Evolutionary conservation across 2,329 filamentous ascomycete genomes (phyloP).

Genomic region (Diatrype stigma): DNA sequence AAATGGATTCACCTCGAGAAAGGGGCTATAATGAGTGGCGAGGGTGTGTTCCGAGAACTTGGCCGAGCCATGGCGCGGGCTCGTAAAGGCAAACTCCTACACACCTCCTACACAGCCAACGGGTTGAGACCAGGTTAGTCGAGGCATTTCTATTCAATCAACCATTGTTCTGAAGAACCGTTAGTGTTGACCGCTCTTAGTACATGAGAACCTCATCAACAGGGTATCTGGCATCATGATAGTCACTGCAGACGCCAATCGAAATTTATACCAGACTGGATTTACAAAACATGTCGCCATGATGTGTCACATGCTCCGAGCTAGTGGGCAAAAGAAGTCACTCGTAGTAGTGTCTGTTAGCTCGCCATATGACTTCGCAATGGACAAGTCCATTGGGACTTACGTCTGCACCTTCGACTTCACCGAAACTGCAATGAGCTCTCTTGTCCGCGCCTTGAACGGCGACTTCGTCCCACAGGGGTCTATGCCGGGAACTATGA

Average conservation of each 20-base stretch:
- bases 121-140: conserved; percentile 69
- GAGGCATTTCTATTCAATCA: not conserved
- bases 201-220: conserved; percentile 90
- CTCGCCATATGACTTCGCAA: conserved; percentile 94
- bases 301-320: conserved; percentile 82
- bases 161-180: conserved; percentile 7
- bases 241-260: conserved; percentile 87
- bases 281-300: conserved; percentile 96
- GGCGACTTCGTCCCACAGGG: conserved; percentile 64
- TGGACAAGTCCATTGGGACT: conserved; percentile 84
- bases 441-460: conserved; percentile 77
- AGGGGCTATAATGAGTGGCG: conserved; percentile 77
- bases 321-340: conserved; percentile 78
- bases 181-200: conserved; percentile 28
- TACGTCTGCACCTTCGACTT: conserved; percentile 97
- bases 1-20: conserved; percentile 55
- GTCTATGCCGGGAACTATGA: conserved; percentile 67
- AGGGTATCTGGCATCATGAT: conserved; percentile 84
- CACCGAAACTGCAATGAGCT: conserved; percentile 84
- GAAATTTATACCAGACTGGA: conserved; percentile 88
- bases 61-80: conserved; percentile 83
- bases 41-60: conserved; percentile 86
- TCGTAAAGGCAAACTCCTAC: conserved; percentile 78
- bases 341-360: conserved; percentile 89
- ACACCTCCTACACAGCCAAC: conserved; percentile 94